Conservation (phyloP, 192 early-diverging fungal species). For the Haplosporangium gracile region DNA sequence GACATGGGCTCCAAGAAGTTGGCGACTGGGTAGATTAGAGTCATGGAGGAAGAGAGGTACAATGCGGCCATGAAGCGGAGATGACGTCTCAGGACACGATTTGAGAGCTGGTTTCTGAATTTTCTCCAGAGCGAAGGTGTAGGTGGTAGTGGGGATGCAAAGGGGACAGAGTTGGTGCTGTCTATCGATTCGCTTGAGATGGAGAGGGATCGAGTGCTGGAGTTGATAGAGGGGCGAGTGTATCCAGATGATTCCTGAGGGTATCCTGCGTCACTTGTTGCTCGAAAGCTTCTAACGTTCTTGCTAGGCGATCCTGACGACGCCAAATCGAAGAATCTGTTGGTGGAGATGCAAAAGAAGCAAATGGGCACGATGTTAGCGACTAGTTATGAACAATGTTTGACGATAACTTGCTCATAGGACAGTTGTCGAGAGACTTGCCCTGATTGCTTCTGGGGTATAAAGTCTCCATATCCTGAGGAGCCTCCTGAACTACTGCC, state of each 20-base stretch:
- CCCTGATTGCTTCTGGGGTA: background rate
- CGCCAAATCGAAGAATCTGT: constrained; percentile 47
- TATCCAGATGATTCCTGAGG: background rate
- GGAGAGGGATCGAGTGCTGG: background rate
- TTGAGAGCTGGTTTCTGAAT: constrained; percentile 44
- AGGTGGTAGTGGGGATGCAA: constrained; percentile 16
- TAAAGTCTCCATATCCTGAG: background rate
- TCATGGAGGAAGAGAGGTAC: constrained; percentile 36
- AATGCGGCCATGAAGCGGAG: constrained; percentile 49
- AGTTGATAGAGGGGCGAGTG: background rate
- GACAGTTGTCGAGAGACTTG: background rate
- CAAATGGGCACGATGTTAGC: too few species aligned
- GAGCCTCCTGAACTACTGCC: background rate
- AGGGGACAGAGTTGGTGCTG: constrained; percentile 28
- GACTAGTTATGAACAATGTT: too few species aligned
- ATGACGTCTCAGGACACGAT: constrained; percentile 44
- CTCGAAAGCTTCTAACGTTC: background rate
- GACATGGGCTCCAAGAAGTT: constrained; percentile 29
- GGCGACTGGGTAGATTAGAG: constrained; percentile 31
- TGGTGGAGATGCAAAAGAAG: too few species aligned
- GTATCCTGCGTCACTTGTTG: background rate
- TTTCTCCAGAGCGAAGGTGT: constrained; percentile 23
- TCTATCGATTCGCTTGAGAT: constrained; percentile 16
- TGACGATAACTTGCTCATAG: too few species aligned
- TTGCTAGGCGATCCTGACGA: constrained; percentile 4